These are phyloP conservation scores for Clonostachys byssicola DNA, from an alignment of 2,329 filamentous ascomycete species.

Conservation along the genomic window DNA sequence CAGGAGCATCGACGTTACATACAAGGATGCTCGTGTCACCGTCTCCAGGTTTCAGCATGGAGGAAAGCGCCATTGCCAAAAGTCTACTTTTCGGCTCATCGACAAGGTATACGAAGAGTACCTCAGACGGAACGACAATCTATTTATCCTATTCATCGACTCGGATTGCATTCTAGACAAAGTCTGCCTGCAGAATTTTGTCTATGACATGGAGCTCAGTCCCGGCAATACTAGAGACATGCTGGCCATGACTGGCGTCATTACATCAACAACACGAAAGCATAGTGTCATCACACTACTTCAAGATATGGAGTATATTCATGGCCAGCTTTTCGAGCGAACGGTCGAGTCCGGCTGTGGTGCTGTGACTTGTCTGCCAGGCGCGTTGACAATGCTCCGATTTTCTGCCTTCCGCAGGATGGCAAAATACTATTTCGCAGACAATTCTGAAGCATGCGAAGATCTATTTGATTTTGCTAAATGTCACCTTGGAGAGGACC, in stretches of 20 bases:
- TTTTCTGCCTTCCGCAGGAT: conserved; percentile 95
- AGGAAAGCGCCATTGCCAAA: conserved; percentile 91
- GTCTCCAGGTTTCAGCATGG: conserved; percentile 91
- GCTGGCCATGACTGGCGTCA: conserved; percentile 96
- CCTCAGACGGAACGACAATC: conserved; percentile 79
- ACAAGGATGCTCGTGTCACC: conserved; percentile 79
- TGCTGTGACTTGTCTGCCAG: conserved; percentile 89
- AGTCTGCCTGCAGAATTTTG: conserved; percentile 92
- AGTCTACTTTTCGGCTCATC: conserved; percentile 87
- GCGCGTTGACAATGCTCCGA: conserved; percentile 90
- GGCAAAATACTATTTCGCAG: conserved; percentile 98
- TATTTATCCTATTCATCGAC: conserved; percentile 96
- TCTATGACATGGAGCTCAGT: conserved; percentile 98
- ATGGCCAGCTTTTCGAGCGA: conserved; percentile 92
- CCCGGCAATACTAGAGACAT: conserved; percentile 88
- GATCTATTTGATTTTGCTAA: conserved; percentile 97
- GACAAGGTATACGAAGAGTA: conserved; percentile 90
- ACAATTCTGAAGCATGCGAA: conserved; percentile 92
- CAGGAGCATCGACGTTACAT: conserved; percentile 84
- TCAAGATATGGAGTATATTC: conserved; percentile 97
- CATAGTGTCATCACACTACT: conserved; percentile 87
- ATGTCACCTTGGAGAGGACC: conserved; percentile 89
- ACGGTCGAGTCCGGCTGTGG: conserved; percentile 94
- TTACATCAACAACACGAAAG: conserved; percentile 87
- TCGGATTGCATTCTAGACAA: conserved; percentile 93